Base-by-base conservation (phyloP, 2,329 filamentous ascomycete genomes). In the Colletotrichum endophyticum region DNA sequence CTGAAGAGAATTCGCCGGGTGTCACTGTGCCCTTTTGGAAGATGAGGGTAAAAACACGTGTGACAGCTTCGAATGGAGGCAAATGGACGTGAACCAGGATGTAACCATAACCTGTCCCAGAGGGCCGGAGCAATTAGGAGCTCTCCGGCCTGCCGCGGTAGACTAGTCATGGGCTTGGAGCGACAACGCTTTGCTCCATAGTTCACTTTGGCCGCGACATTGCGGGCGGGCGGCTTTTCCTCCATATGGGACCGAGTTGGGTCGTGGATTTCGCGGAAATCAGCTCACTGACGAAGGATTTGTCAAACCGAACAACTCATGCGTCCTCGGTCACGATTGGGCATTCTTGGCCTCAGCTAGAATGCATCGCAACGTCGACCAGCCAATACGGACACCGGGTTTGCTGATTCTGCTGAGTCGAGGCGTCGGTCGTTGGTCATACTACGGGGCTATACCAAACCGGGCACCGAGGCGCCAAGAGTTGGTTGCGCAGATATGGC, bases 401-500 rank as follows among this genome's bases (percentile, higher is more conserved):
- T 63, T 22, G 22, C 49, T 57, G 28, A 57, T 56, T 63, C 44
- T 9, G 28, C n/a, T 25, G 36, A 34, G 34, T 71, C 30, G 70
- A 69, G 22, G 25, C 32, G 70, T 27, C 34, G 16, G 16, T 36
- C 49, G 66, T 16, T 25, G 34, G 53, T 44, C 49, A 11, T 30
- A n/a, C 44, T 44, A 66, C 36, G 62, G 73, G 73, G 56, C 70
- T 76, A 61, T 76, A 64, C 73, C 70, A 25, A 27, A 69, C 61
- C 22, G 30, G 70, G 64, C 30, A 73, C 73, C 73, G 73, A 76
- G 28, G 73, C 49, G 73, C 73, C 73, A 76, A 76, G 73, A 76
- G 57, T 28, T 32, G 64, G 27, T 49, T 64, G 64, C 16, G 12
- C 49, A 72, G 49, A 12, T 34, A 62, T 66, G 22, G 73, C 70